Conservation (phyloP, 768 basidiomycete species). For the Mycena latifolia region DNA sequence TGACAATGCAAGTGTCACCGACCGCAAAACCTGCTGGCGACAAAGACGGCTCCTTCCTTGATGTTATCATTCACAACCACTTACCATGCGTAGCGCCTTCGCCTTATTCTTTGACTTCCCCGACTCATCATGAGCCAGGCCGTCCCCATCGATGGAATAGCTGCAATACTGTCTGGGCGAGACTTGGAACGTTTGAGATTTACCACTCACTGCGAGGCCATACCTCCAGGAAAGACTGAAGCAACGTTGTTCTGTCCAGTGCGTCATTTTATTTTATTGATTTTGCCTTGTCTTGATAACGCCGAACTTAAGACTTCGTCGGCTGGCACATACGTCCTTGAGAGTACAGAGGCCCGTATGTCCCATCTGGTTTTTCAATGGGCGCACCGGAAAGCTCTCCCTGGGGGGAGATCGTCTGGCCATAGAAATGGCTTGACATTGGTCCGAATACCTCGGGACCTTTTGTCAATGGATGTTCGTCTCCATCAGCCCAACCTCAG, state of each 20-base stretch:
- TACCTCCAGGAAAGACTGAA: slow-evolving; percentile 71
- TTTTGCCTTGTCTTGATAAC: slow-evolving; percentile 8
- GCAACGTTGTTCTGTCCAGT: slow-evolving; percentile 81
- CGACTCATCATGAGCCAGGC: slow-evolving; percentile 53
- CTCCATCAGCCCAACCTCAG: slow-evolving; percentile 69
- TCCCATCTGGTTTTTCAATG: slow-evolving; percentile 77
- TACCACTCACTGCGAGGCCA: slow-evolving; percentile 49
- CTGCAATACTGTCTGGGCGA: slow-evolving; percentile 69
- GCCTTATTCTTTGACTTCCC: slow-evolving; percentile 4
- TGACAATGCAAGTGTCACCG: slow-evolving; percentile 64
- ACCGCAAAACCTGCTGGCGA: slow-evolving; percentile 65
- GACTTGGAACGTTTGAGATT: slow-evolving; percentile 76
- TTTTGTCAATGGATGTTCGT: slow-evolving; percentile 71
- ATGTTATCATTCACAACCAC: slow-evolving; percentile 71
- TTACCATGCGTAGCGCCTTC: slow-evolving; percentile 74
- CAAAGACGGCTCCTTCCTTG: slow-evolving; percentile 75
- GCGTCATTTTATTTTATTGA: slow-evolving; percentile 41
- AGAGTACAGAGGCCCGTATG: slow-evolving; percentile 75
- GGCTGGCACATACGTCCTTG: slow-evolving; percentile 76
- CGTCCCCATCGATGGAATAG: slow-evolving; percentile 72
- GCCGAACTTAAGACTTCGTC: slow-evolving; percentile 67
- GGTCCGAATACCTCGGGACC: slow-evolving; percentile 74
- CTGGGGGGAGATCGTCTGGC: slow-evolving; percentile 40
- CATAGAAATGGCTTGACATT: slow-evolving; percentile 52
- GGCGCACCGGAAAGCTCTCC: slow-evolving; percentile 56